Evolutionary conservation across 257 asterid species (phyloP).

Genomic region (Solanum pimpinellifolium): DNA sequence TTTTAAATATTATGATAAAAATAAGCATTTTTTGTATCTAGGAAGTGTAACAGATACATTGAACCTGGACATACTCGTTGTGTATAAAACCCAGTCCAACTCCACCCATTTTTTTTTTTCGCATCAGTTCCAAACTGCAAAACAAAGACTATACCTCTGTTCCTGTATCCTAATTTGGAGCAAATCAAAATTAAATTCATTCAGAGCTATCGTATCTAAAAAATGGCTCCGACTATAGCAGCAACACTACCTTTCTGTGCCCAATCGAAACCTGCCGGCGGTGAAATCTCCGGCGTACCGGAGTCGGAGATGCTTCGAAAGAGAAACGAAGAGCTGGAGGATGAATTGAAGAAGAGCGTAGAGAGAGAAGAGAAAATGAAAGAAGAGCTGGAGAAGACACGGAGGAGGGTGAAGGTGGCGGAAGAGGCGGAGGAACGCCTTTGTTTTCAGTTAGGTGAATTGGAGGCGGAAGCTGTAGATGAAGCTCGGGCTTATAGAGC

Average conservation of each 20-base stretch:
- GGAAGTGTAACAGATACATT: conserved; percentile 21
- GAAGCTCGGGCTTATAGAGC: conserved; percentile 49
- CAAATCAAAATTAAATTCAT: background rate
- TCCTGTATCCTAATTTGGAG: background rate
- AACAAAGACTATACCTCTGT: background rate
- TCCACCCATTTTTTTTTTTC: background rate
- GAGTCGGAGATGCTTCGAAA: conserved; percentile 27
- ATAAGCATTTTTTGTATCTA: background rate
- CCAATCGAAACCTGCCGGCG: background rate
- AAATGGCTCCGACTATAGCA: conserved; percentile 41
- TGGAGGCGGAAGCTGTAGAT: conserved; percentile 67
- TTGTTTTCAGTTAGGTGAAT: conserved; percentile 1
- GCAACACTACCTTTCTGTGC: background rate
- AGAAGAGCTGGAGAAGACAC: conserved; percentile 25
- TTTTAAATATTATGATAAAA: background rate
- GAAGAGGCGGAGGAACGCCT: conserved; percentile 37
- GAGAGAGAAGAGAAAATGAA: conserved; percentile 53
- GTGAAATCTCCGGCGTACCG: background rate
- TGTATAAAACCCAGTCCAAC: conserved; percentile 19
- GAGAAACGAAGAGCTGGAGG: conserved; percentile 66
- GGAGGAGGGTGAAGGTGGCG: conserved; percentile 53
- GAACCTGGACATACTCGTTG: conserved; percentile 42
- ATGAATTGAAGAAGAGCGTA: conserved; percentile 32
- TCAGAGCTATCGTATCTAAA: background rate
- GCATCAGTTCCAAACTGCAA: background rate